A percentile compares a stretch with the other conserved stretches of the same genome.
These are phyloP conservation scores for Royoungia palumana DNA, from an alignment of 768 basidiomycete species.

Conservation along the genomic window DNA sequence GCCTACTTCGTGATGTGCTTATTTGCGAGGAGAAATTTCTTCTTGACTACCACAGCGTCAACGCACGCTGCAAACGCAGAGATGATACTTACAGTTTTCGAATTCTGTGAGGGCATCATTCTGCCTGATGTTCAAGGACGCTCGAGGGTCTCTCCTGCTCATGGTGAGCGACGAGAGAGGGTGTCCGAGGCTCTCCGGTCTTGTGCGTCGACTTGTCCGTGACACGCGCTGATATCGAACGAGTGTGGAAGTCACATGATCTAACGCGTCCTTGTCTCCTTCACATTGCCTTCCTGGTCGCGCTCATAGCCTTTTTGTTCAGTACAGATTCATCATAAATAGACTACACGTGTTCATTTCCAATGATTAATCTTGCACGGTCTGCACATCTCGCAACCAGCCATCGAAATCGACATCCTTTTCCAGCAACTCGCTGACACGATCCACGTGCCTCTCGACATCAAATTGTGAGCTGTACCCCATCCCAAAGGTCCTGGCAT, in stretches of 20 bases:
- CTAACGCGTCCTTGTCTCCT: slow-evolving; percentile 28
- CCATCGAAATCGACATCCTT: slow-evolving; percentile 56
- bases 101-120: slow-evolving; percentile 81
- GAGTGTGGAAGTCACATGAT: slow-evolving; percentile 28
- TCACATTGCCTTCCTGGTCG: slow-evolving; percentile 26
- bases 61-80: not conserved
- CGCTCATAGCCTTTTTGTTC: slow-evolving; percentile 11
- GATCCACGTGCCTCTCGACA: slow-evolving; percentile 50
- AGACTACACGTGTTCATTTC: slow-evolving; percentile 17
- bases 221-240: slow-evolving; percentile 38
- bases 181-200: slow-evolving; percentile 20
- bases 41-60: slow-evolving; percentile 66
- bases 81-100: slow-evolving; percentile 64
- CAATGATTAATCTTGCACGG: slow-evolving; percentile 25
- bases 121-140: slow-evolving; percentile 61
- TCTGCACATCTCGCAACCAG: slow-evolving; percentile 46
- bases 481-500: slow-evolving; percentile 34
- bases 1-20: slow-evolving; percentile 87
- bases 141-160: slow-evolving; percentile 33
- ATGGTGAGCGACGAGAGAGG: slow-evolving; percentile 26
- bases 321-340: slow-evolving; percentile 12
- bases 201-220: slow-evolving; percentile 3
- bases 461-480: slow-evolving; percentile 59
- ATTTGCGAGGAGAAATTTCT: slow-evolving; percentile 87
- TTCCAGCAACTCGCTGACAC: slow-evolving; percentile 53